These are phyloP conservation scores for Hypoxylon fuscum DNA, from an alignment of 495 filamentous ascomycete genomes.

Conservation along the genomic window DNA sequence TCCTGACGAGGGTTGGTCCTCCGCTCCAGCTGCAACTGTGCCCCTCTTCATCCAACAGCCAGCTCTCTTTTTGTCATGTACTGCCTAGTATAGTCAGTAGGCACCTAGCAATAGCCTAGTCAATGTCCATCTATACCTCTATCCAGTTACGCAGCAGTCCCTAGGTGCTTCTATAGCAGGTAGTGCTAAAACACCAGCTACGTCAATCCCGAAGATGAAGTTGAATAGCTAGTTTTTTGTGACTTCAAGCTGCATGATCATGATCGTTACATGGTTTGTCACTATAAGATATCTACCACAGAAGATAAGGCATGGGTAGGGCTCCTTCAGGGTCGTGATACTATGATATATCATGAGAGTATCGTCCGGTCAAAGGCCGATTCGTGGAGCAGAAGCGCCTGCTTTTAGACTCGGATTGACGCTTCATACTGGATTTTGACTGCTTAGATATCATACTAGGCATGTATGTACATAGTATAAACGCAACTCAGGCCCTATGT, in stretches of 20 bases:
- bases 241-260: constrained; percentile 39
- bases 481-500: too few species aligned
- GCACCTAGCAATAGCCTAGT: background rate
- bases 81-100: too few species aligned
- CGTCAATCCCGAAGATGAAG: constrained; percentile 30
- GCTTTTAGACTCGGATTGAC: constrained; percentile 16
- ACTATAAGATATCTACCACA: constrained; percentile 34
- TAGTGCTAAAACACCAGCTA: constrained; percentile 21
- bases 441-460: constrained; percentile 12
- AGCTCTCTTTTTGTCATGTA: too few species aligned
- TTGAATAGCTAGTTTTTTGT: constrained; percentile 30
- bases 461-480: too few species aligned
- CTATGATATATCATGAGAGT: constrained; percentile 31
- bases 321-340: constrained; percentile 10
- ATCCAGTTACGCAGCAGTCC: background rate
- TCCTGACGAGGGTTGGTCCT: too few species aligned
- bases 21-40: too few species aligned
- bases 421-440: constrained; percentile 28
- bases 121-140: background rate
- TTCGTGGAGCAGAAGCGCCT: constrained; percentile 28
- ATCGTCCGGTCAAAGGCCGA: constrained; percentile 37
- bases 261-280: too few species aligned
- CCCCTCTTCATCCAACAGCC: too few species aligned
- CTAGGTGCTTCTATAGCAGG: background rate
- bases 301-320: constrained; percentile 29